Base-by-base conservation (phyloP, 495 filamentous ascomycete genomes). In the Podospora appendiculata region DNA sequence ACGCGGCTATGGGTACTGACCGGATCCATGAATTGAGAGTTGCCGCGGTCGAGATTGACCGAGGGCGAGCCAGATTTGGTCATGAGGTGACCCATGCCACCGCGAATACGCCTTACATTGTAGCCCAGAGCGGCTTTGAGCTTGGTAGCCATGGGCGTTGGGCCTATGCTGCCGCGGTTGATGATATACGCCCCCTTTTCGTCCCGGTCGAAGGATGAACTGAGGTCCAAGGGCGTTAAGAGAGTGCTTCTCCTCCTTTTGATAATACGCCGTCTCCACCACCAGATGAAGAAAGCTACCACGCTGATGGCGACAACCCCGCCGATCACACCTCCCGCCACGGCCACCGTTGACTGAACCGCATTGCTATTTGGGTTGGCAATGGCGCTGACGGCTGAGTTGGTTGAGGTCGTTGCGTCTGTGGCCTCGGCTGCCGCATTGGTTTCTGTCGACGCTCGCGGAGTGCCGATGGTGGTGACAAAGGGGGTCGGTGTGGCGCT, bases 261-360 rank as follows among this genome's bases (percentile, higher is more conserved):
- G 42, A 65, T 44, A 35, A 58, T 53, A 16, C 67, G 69, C 50
- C 70, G 69, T 48, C 73, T 64, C 66, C 72, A 76, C 55, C 70
- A 65, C 72, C 71, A 81, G 32, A 79, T 51, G 2, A 77, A 32
- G 43, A 79, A 71, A 6, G 61, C 74, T 32, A 77, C 51, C 1
- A 79, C 48, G 41, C 68, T 68, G 55, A 79, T 52, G 34, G 70
- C 57, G 13, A 70, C 67, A 10, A 77, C 60, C 5, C 71, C 70
- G 11, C 77, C 77, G n/a, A 78, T 57, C 17, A 80, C 75, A 6
- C 76, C 74, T 8, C 67, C 76, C 4, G 74, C 72, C 38, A 80
- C 65, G 12, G 68, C 69, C 41, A 70, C 58, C 6, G 70, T 71
- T 39, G 69, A 67, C n/a, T 61, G 59, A 14, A 59, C 64, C 7